Evolutionary conservation across 2,329 filamentous ascomycete genomes (phyloP).

Genomic region (Fusarium floridanum): DNA sequence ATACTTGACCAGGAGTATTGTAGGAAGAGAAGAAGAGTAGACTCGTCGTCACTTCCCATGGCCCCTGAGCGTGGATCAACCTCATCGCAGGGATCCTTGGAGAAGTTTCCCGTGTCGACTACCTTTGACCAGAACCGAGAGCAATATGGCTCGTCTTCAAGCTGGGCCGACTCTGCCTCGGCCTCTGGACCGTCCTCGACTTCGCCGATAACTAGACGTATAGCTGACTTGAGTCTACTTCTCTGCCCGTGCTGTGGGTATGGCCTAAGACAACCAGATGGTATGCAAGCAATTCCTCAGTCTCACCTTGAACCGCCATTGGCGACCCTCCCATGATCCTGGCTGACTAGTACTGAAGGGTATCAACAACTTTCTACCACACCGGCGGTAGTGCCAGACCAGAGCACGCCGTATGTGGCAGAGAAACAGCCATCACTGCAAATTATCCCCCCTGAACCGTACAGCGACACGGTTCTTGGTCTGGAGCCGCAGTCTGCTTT

Average conservation of each 20-base stretch:
- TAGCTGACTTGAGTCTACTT: conserved; percentile 47
- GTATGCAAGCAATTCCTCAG: conserved; percentile 42
- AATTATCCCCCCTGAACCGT: conserved; percentile 35
- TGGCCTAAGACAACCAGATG: conserved; percentile 45
- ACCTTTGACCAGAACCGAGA: conserved; percentile 40
- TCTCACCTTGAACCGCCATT: background rate
- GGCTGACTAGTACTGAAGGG: conserved; percentile 45
- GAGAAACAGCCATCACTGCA: conserved; percentile 46
- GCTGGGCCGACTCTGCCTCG: conserved; percentile 42
- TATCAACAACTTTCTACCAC: conserved; percentile 51
- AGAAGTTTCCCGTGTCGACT: conserved; percentile 47
- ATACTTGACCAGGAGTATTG: conserved; percentile 42
- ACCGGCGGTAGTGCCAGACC: conserved; percentile 45
- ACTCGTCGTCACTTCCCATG: conserved; percentile 51
- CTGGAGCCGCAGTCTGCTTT: conserved; percentile 29
- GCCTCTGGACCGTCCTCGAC: conserved; percentile 39
- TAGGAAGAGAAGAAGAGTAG: conserved; percentile 51
- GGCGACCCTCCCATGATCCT: background rate
- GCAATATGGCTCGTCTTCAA: conserved; percentile 36
- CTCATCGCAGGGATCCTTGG: conserved; percentile 47
- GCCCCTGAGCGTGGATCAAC: conserved; percentile 37
- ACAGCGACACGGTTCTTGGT: conserved; percentile 25
- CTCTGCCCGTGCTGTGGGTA: conserved; percentile 52
- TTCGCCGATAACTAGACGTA: conserved; percentile 45
- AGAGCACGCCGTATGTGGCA: conserved; percentile 50